Percentiles rank a stretch among this genome's conserved stretches.
phyloP scores from a whole-genome alignment of 441 rosid species.

The Bocquillonia castaneifolia region DNA sequence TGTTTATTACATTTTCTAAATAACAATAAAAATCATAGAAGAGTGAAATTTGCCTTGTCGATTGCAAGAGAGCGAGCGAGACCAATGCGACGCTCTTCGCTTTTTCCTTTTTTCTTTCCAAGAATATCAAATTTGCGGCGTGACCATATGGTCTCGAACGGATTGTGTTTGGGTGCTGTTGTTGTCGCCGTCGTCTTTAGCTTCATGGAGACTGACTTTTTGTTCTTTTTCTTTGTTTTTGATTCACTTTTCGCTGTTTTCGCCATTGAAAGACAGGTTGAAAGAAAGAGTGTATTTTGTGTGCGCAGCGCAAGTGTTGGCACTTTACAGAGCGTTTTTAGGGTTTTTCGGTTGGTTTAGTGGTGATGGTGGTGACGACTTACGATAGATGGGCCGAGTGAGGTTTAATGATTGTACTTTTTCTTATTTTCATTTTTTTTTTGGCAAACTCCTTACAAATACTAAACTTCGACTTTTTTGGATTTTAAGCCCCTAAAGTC shows the following conservation, averaged over 20 bases:
- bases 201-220: slow-evolving; percentile 55
- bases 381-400: no score
- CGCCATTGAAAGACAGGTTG: slow-evolving; percentile 36
- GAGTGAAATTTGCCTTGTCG: slow-evolving; percentile 39
- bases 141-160: slow-evolving; percentile 81
- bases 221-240: slow-evolving; percentile 32
- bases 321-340: slow-evolving; percentile 20
- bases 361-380: no score
- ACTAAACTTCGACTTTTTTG: no score
- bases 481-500: no score
- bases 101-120: slow-evolving; percentile 74
- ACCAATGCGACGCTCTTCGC: slow-evolving; percentile 74
- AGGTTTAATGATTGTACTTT: no score
- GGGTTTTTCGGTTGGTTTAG: not conserved
- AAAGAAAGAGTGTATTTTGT: not conserved
- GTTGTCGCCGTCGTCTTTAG: slow-evolving; percentile 23
- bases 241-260: slow-evolving; percentile 27
- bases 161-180: slow-evolving; percentile 47
- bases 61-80: slow-evolving; percentile 60
- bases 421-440: no score
- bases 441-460: no score
- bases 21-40: not conserved
- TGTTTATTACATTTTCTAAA: not conserved
- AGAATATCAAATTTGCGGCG: slow-evolving; percentile 81
- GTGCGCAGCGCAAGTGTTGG: no score